These are phyloP conservation scores for Beauveria rudraprayagi DNA, from an alignment of 2,329 filamentous ascomycete genomes.

Conservation along the genomic window DNA sequence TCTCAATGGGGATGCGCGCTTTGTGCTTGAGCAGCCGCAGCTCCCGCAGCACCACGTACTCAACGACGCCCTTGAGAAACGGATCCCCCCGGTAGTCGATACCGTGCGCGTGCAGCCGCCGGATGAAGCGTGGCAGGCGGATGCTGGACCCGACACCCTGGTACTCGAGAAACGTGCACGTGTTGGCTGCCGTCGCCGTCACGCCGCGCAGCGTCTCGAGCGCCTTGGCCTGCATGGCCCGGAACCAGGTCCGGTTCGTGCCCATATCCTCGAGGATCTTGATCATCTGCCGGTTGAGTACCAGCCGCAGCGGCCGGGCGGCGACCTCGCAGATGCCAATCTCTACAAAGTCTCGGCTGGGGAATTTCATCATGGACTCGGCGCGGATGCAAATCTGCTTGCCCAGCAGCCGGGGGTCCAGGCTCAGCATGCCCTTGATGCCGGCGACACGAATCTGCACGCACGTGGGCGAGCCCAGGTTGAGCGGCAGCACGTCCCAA, in stretches of 20 bases:
- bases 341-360: constrained; percentile 42
- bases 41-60: constrained; percentile 61
- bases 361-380: constrained; percentile 74
- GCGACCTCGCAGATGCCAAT: constrained; percentile 67
- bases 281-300: constrained; percentile 72
- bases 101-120: constrained; percentile 45
- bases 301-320: constrained; percentile 57
- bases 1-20: constrained; percentile 61
- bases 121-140: constrained; percentile 54
- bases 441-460: constrained; percentile 70
- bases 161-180: constrained; percentile 55
- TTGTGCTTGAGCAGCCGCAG: constrained; percentile 71
- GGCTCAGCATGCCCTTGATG: constrained; percentile 69
- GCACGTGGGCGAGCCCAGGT: constrained; percentile 47
- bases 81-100: constrained; percentile 59
- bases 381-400: constrained; percentile 53
- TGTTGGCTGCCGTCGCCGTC: constrained; percentile 50
- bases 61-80: constrained; percentile 64
- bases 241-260: constrained; percentile 50
- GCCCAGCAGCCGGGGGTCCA: constrained; percentile 55
- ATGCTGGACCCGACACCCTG: constrained; percentile 54
- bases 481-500: constrained; percentile 43
- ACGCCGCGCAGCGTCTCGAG: constrained; percentile 51
- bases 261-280: constrained; percentile 79
- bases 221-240: constrained; percentile 54